Evolutionary conservation across 495 filamentous ascomycete genomes (phyloP), one percentile per base, ranked within the genome.

Genomic region (Xylaria telfairii): DNA sequence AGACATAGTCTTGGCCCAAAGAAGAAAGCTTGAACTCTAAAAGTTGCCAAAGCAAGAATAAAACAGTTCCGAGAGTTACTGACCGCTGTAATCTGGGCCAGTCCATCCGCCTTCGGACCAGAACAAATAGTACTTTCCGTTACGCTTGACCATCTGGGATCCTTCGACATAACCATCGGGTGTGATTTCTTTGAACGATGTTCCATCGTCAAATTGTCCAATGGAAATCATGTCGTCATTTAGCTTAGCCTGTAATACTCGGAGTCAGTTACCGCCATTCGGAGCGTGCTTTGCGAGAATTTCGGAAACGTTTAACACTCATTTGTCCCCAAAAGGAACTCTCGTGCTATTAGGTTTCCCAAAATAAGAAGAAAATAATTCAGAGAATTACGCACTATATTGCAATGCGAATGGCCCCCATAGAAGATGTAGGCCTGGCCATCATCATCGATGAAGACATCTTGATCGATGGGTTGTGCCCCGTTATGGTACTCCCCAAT

Each of bases 391-490:
- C n/a, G n/a, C n/a, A n/a, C n/a, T n/a, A 84, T 81, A 8, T 83
- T 77, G 21, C 78, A 78, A 68, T 85, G 82, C 24, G 80, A 80
- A 71, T 82, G 83, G 1, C 84, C 84, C 0, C 85, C 85, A 62
- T 87, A 86, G 72, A 86, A 86, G 15, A 86, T 75, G 72, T 87
- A 87, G 0, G 79, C 84, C 73, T 84, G 76, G 2, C 81, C 80
- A 39, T 86, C 81, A 10, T 83, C 82, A 60, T 87, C 84, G 2
- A 86, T 81, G 72, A 87, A 87, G 0, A 79, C 79, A 13, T 83
- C 84, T 21, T 85, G 84, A 47, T 87, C 85, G 21, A 87, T 86
- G 26, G 83, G 84, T 60, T 84, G 84, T 21, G 79, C 81, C 1
- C 80, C 83, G 37, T 74, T 67, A 26, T 85, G 78, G 21, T 73